A percentile compares a stretch with the other conserved stretches of the same genome.
Conservation (phyloP, 768 basidiomycete genomes). For the Lentinula edodes region DNA sequence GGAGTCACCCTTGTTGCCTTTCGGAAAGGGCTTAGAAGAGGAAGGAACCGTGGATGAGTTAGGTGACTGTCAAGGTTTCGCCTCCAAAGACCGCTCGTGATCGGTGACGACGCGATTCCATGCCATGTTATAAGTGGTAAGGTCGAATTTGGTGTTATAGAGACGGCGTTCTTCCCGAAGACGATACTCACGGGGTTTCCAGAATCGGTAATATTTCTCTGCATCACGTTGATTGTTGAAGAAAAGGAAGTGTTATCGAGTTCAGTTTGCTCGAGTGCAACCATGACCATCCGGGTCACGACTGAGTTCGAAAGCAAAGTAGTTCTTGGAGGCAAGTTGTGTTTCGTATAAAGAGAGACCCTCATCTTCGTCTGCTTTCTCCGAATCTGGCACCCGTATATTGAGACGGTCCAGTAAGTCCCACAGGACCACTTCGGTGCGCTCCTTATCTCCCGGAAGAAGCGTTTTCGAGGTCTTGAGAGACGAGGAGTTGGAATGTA, state of each 20-base stretch:
- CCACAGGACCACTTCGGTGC: too few species aligned
- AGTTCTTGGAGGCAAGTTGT: too few species aligned
- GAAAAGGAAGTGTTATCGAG: neutral
- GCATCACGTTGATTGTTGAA: neutral
- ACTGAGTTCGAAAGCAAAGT: neutral
- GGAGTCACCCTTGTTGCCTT: neutral
- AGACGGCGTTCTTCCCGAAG: neutral
- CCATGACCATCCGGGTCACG: neutral
- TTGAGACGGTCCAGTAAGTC: too few species aligned
- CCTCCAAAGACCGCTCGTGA: neutral
- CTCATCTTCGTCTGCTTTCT: too few species aligned
- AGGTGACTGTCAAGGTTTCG: neutral
- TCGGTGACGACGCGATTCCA: neutral
- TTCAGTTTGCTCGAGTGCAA: neutral
- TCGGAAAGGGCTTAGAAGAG: neutral
- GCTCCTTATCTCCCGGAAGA: too few species aligned
- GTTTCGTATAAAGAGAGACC: too few species aligned
- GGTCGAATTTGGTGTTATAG: neutral
- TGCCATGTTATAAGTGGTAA: neutral
- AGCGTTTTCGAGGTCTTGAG: too few species aligned
- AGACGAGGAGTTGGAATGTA: too few species aligned
- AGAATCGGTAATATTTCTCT: neutral
- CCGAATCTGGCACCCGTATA: too few species aligned
- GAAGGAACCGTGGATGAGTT: neutral
- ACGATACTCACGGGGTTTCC: neutral